Evolutionary conservation across 140 eudicot species (phyloP).

Genomic region (Anethum foeniculum): DNA sequence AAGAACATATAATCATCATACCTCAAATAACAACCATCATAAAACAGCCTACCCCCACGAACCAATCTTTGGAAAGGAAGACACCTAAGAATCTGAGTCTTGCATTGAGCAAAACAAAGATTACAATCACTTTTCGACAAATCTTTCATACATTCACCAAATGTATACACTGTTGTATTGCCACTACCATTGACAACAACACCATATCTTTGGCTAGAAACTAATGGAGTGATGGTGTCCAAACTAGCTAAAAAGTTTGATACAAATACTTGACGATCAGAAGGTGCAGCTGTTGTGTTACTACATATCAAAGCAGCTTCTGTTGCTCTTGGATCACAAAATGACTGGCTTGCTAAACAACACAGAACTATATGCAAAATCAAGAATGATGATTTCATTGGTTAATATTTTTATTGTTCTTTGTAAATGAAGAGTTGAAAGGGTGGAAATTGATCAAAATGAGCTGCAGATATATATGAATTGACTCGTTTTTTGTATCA

Average conservation of each 20-base stretch:
- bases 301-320: slow-evolving; percentile 33
- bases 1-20: slow-evolving; percentile 29
- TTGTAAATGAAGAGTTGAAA: not conserved
- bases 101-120: slow-evolving; percentile 28
- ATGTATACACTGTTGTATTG: slow-evolving; percentile 22
- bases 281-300: slow-evolving; percentile 18
- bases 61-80: slow-evolving; percentile 20
- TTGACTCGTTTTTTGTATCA: not conserved
- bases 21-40: slow-evolving; percentile 36
- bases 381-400: not conserved
- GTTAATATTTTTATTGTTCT: not conserved
- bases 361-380: not conserved
- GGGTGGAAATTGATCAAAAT: not conserved
- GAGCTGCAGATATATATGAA: not conserved
- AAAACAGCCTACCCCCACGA: slow-evolving; percentile 25
- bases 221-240: slow-evolving; percentile 20
- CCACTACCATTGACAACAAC: slow-evolving; percentile 10
- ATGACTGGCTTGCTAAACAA: not conserved
- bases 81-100: slow-evolving; percentile 23
- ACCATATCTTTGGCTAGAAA: slow-evolving; percentile 15
- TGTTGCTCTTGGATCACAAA: slow-evolving; percentile 37
- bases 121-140: slow-evolving; percentile 23
- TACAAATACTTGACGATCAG: slow-evolving; percentile 14
- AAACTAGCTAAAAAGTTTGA: slow-evolving; percentile 23
- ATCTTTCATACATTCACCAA: slow-evolving; percentile 32